Evolutionary conservation across 257 asterid genomes (phyloP), one percentile per base, ranked within the genome.

Genomic region (Nicotiana paniculata): DNA sequence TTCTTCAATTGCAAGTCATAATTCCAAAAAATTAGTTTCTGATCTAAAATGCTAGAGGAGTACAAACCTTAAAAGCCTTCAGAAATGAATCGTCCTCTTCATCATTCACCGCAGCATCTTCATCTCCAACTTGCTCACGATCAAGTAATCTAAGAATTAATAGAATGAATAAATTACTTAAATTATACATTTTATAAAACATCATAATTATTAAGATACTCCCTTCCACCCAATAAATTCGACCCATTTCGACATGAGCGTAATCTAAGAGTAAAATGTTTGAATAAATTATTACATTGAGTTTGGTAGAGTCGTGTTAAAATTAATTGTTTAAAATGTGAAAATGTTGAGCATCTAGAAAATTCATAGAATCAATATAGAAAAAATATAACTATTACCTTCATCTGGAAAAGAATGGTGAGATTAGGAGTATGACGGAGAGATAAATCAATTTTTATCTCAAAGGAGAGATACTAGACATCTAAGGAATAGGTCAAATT

Each of bases 1-100:
- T 39, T 74, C 16, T 37, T 26, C 15, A 24, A 26, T 74, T 74
- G 79, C 61, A 46, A 48, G 79, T 46, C 57, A 26, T 48, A 74
- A 26, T 24, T 24, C 33, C 61, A 46, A n/a, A 74, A 74, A 24
- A 74, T 13, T 62, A 46, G 62, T 24, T 74, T 26, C 37, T 33
- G 1, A 18, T 48, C 61, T 72, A 74, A 74, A 74, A 74, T 74
- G 43, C 16, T 13, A 74, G n/a, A 74, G 57, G 32, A 46, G 83
- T 18, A 65, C 54, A 77, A 81, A 96, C 99, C 99, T 96, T 96
- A 75, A 96, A 96, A 67, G 99, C 99, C 91, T 96, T 96, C 81
- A 96, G 84, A 83, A 96, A 93, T 57, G 98, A 96, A 83, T 96
- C 90, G 81, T 96, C 99, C 90, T 94, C 97, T 86, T 96, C 99